Conservation (phyloP, 2,329 filamentous ascomycete genomes). For the Xylaria polymorpha region DNA sequence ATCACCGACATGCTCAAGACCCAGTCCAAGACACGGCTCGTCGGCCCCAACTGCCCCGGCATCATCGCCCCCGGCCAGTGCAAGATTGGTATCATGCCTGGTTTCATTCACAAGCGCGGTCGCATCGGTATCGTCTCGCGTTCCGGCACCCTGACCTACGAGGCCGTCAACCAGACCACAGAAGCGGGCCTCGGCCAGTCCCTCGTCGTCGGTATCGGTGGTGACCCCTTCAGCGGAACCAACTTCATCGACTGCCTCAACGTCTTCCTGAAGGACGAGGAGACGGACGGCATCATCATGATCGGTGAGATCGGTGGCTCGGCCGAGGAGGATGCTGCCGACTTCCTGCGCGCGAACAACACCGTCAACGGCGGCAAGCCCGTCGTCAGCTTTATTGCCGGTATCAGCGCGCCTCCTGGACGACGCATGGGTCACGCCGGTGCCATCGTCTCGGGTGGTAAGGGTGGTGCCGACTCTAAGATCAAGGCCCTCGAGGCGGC, state of each 20-base stretch:
- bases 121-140: slow-evolving; percentile 98
- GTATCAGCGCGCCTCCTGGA: slow-evolving; percentile 95
- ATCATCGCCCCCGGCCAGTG: slow-evolving; percentile 96
- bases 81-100: slow-evolving; percentile 99
- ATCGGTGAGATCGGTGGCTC: slow-evolving; percentile 98
- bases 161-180: slow-evolving; percentile 99
- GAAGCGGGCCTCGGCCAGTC: slow-evolving; percentile 97
- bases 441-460: slow-evolving; percentile 96
- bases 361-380: slow-evolving; percentile 86
- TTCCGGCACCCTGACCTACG: slow-evolving; percentile 98
- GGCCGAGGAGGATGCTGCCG: slow-evolving; percentile 97
- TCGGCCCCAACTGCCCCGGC: slow-evolving; percentile 97
- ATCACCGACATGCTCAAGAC: slow-evolving; percentile 98
- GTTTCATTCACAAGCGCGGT: slow-evolving; percentile 99
- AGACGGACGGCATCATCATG: slow-evolving; percentile 99
- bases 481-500: slow-evolving; percentile 93
- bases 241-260: slow-evolving; percentile 99
- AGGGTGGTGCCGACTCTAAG: slow-evolving; percentile 98
- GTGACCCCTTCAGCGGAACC: slow-evolving; percentile 98
- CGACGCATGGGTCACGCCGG: slow-evolving; percentile 99
- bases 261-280: slow-evolving; percentile 94
- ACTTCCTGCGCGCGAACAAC: slow-evolving; percentile 94
- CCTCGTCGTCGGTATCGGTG: slow-evolving; percentile 96
- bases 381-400: slow-evolving; percentile 97
- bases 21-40: slow-evolving; percentile 94